phyloP scores from a whole-genome alignment of 106 monocot species.

The Dendrobium chrysotoxum region DNA sequence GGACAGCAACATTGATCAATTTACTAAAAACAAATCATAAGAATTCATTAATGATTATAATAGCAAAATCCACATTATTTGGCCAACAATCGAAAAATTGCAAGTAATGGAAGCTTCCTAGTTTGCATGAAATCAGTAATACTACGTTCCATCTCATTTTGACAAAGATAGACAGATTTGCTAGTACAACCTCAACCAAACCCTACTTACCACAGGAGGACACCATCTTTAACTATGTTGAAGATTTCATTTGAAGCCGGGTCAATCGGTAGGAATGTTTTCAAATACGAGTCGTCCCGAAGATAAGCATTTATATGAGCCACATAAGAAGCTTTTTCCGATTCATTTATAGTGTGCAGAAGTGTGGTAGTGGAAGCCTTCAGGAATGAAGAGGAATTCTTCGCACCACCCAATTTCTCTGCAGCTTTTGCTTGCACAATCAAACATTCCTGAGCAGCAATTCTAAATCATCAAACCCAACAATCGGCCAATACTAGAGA shows the following conservation, averaged over 20 bases:
- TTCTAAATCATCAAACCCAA: neutral
- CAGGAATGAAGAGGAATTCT: slow-evolving; percentile 62
- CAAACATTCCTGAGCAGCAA: slow-evolving; percentile 44
- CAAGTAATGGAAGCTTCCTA: neutral
- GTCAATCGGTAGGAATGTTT: slow-evolving; percentile 62
- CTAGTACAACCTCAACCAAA: neutral
- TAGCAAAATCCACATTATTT: neutral
- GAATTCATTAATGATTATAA: neutral
- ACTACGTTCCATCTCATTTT: neutral
- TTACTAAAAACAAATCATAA: slow-evolving; percentile 37
- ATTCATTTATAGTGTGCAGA: slow-evolving; percentile 70
- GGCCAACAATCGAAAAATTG: neutral
- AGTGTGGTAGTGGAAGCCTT: slow-evolving; percentile 67
- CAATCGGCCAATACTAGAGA: neutral
- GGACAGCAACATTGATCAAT: slow-evolving; percentile 90
- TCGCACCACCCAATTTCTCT: slow-evolving; percentile 34
- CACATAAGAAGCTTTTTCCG: slow-evolving; percentile 81
- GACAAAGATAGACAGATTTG: neutral
- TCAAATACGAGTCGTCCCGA: slow-evolving; percentile 61
- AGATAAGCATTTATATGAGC: slow-evolving; percentile 80
- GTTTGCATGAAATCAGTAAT: neutral
- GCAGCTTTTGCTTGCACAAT: slow-evolving; percentile 35
- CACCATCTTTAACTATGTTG: slow-evolving; percentile 72
- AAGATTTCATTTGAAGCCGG: slow-evolving; percentile 62
- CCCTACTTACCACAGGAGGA: slow-evolving; percentile 68